Evolutionary conservation across 192 early-diverging fungal species (phyloP).

Genomic region (Linnemannia zychae): DNA sequence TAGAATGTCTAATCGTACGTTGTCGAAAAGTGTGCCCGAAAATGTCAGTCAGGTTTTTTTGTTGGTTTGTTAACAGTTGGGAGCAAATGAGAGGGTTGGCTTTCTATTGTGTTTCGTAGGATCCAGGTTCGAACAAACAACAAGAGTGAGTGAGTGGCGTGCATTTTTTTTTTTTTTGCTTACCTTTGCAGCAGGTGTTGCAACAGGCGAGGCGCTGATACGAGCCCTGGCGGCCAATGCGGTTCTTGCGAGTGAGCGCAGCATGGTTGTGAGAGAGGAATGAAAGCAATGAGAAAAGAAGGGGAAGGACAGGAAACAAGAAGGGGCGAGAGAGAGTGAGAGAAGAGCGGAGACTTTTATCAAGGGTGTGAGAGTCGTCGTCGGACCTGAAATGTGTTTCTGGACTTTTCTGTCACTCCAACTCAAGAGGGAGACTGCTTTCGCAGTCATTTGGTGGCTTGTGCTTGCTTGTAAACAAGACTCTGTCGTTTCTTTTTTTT

Average conservation of each 20-base stretch:
- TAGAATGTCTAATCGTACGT: slow-evolving; percentile 25
- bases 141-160: background rate
- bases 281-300: background rate
- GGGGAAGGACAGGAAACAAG: background rate
- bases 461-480: background rate
- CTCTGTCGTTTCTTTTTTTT: slow-evolving; percentile 17
- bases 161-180: background rate
- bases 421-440: slow-evolving; percentile 2
- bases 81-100: background rate
- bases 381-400: slow-evolving; percentile 1
- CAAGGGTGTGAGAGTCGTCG: too few relatives aligned
- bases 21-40: background rate
- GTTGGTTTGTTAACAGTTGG: background rate
- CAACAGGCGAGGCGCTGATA: background rate
- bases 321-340: background rate
- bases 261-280: slow-evolving; percentile 15
- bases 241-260: slow-evolving; percentile 47
- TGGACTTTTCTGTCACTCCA: background rate
- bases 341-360: background rate
- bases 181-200: slow-evolving; percentile 37
- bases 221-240: slow-evolving; percentile 38
- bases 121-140: background rate
- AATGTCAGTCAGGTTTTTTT: background rate
- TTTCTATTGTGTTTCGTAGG: background rate
- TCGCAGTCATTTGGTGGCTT: background rate